Evolutionary conservation across 805 yeast species (phyloP), one percentile per base, ranked within the genome.

Genomic region (Jamesozyma piceae): DNA sequence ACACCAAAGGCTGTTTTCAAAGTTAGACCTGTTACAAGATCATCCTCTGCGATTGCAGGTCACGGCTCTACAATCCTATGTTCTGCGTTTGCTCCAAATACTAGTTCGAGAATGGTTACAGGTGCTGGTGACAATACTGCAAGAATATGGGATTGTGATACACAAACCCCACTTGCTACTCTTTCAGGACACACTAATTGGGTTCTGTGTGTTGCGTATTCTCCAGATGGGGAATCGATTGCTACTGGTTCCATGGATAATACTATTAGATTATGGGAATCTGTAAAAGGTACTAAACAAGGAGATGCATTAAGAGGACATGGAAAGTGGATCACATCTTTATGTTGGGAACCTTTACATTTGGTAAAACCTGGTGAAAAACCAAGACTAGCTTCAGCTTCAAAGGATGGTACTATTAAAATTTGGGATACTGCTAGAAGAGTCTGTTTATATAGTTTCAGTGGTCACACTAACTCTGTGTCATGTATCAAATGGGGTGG

Each of bases 401-500:
- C 97, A 3, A 92, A 90, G 60, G 98, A 92, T 61, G 86, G 94
- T 18, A 80, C 95, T 1, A 71, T 89, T 11, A 80, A 82, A 52
- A 73, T 92, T 4, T 92, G 98, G 98, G 95, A 90, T 55, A 74
- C 87, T 2, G 72, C 77, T 13, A 66, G 80, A 34, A 74, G 95
- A 51, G 72, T 71, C 1, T 78, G 88, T 52, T 54, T 74, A 41
- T 69, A 74, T 59, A 81, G 94, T 2, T 66, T 92, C 72, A 75
- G 84, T 42, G 97, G 97, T 0, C 98, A 92, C 58, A 73, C 87
- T 27, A 77, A 83, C 39, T 76, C 95, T 1, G 97, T 92, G 2
- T 81, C 95, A 1, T 87, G 97, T 66, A 94, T 89, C n/a, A 88
- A 81, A 62, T 92, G 98, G 98, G 85, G 96, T 44, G 98, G 98